phyloP scores from a whole-genome alignment of 2,329 filamentous ascomycete species.

The Didymella glomerata region DNA sequence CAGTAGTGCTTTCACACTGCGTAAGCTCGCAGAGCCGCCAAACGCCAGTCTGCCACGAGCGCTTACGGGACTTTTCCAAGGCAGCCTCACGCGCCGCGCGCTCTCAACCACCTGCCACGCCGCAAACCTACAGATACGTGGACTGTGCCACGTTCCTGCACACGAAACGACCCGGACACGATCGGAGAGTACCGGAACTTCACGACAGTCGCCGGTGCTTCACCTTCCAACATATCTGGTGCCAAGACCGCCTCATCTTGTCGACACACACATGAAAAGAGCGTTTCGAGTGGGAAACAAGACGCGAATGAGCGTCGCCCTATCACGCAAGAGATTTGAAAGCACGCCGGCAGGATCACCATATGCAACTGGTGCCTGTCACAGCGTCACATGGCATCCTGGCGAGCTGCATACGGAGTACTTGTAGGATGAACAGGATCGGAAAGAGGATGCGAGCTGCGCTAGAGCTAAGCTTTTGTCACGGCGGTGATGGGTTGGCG shows the following conservation, averaged over 20 bases:
- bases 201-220: constrained; percentile 12
- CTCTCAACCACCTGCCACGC: not conserved
- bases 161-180: constrained; percentile 1
- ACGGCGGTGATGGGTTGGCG: constrained; percentile 14
- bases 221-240: constrained; percentile 6
- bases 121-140: not conserved
- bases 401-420: not conserved
- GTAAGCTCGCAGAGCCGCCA: constrained; percentile 12
- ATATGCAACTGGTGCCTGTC: constrained; percentile 21
- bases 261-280: constrained; percentile 5
- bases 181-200: constrained; percentile 6
- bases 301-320: constrained; percentile 12
- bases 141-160: not conserved
- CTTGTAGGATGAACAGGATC: not conserved
- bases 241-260: constrained; percentile 11
- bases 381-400: constrained; percentile 2
- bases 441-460: not conserved
- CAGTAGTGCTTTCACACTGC: constrained; percentile 16
- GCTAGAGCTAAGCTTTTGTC: constrained; percentile 21
- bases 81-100: not conserved
- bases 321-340: not conserved
- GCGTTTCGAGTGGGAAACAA: constrained; percentile 11
- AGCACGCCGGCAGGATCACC: not conserved
- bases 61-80: constrained; percentile 12
- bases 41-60: constrained; percentile 12